Base-by-base conservation (phyloP, 208 protist species). In the Trypanosoma rangeli region DNA sequence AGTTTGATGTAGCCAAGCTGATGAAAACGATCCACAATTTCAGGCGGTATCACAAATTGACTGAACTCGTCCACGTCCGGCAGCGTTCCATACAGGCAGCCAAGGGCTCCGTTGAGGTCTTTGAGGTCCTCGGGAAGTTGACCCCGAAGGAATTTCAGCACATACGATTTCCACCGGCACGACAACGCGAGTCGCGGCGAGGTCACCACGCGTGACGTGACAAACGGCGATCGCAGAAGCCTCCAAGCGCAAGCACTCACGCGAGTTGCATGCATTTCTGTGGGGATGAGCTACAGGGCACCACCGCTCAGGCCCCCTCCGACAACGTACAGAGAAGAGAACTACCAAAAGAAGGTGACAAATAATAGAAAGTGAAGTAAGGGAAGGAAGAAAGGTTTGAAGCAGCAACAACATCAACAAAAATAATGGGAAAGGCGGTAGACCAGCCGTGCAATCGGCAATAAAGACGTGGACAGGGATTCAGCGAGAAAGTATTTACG, bases 21-120 rank as follows among this genome's bases (percentile, higher is more conserved):
- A 52, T 92, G 85, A 64, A 90, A 95, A 48, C 80, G 55, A 54
- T 87, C 76, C 18, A 95, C 64, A 22, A 85, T 72, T 15, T 89
- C 64, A 64, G 83, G 80, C 18, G 84, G 70, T 18, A 93, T 68
- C 49, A 90, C 86, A 74, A 95, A 95, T 59, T 89, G 82, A 5
- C 77, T 74, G 60, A 91, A 95, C 68, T 95, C 90, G 58, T 95
- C 90, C 33, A 92, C 87, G 63, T 93, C 87, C 7, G 90, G 90
- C 33, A 95, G 78, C 33, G 66, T 84, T 26, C 90, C 90, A 68
- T 92, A 95, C 29, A 95, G 71, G 57, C 87, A 95, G 5, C 90
- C 90, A 31, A 93, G 80, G 3, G 86, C 87, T 22, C 90, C 87
- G n/a, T 85, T 73, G 52, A 91, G 74, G 62, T 95, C 90, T 62